These are phyloP conservation scores for Fraxinus ornus DNA, from an alignment of 305 asterid species.

Conservation along the genomic window DNA sequence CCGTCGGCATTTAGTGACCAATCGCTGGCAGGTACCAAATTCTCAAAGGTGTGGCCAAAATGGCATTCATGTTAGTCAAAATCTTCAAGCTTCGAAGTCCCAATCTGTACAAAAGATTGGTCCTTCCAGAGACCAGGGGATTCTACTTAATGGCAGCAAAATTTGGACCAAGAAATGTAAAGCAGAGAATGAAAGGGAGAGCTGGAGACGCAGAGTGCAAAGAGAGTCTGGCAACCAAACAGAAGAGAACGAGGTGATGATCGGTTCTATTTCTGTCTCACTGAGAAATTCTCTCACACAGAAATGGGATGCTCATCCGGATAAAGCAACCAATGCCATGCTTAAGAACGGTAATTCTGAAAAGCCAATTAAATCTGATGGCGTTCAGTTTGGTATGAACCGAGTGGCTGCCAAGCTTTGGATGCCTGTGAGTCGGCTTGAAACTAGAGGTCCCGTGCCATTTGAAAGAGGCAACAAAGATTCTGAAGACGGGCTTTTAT, in stretches of 20 bases:
- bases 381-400: slow-evolving; percentile 35
- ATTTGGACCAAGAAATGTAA: slow-evolving; percentile 73
- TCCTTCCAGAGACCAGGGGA: slow-evolving; percentile 42
- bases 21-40: slow-evolving; percentile 58
- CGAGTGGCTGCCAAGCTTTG: slow-evolving; percentile 41
- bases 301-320: slow-evolving; percentile 27
- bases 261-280: slow-evolving; percentile 72
- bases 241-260: slow-evolving; percentile 56
- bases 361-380: slow-evolving; percentile 35
- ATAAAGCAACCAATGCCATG: slow-evolving; percentile 27
- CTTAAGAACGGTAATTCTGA: slow-evolving; percentile 34
- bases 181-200: slow-evolving; percentile 38
- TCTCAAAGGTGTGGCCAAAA: slow-evolving; percentile 46
- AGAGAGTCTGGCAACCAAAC: slow-evolving; percentile 37
- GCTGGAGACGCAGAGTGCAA: slow-evolving; percentile 33
- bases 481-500: slow-evolving; percentile 24
- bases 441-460: slow-evolving; percentile 28
- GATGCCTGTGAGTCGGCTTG: slow-evolving; percentile 55
- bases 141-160: slow-evolving; percentile 41
- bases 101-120: slow-evolving; percentile 52
- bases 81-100: slow-evolving; percentile 46
- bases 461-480: slow-evolving; percentile 30
- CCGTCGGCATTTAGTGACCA: slow-evolving; percentile 27
- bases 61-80: slow-evolving; percentile 45
- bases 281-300: slow-evolving; percentile 38